Base-by-base conservation (phyloP, 352 stramenopile species). In the Globisporangium polare region DNA sequence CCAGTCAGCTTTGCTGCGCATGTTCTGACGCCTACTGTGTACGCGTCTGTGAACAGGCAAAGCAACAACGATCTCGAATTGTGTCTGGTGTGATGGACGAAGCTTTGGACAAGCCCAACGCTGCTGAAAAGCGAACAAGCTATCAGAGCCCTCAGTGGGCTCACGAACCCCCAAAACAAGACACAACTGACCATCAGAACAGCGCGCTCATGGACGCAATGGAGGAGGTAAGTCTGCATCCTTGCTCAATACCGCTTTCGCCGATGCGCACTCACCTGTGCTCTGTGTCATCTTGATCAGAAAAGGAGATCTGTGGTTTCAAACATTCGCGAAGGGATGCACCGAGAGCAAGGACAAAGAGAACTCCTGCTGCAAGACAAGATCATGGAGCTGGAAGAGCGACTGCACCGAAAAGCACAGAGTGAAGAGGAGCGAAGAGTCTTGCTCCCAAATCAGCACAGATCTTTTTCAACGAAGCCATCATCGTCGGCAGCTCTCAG, bases 371-470 rank as follows among this genome's bases (percentile, higher is more conserved):
- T 67, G 4, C 49, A 68, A 24, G 29, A 37, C 27, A 60, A 63
- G 13, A 47, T 68, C 2, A 31, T 39, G 13, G 50, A 63, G 39
- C 50, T 68, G 3, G 49, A 68, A 47, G 56, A 56, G 3, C 55
- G 49, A 27, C 49, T 68, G 26, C 27, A 45, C 22, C 62, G 49
- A 13, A 53, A 60, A 33, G n/a, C 31, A 6, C 55, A 68, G 20
- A 59, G 62, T 20, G 55, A 68, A 55, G 62, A 68, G 6, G 56
- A 68, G 29, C 49, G 46, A 10, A 35, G 41, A 9, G 41, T 39
- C 2, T 37, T 64, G 41, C 60, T 68, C 39, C 27, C 62, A 3
- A 60, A 33, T n/a, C 60, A 53, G 4, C 33, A 35, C 0, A 27
- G n/a, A 24, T n/a, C 17, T 9, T 22, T 20, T 29, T 24, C 24